phyloP scores from a whole-genome alignment of 1,284 basidiomycete genomes.

The Microstroma glucosiphilum region DNA sequence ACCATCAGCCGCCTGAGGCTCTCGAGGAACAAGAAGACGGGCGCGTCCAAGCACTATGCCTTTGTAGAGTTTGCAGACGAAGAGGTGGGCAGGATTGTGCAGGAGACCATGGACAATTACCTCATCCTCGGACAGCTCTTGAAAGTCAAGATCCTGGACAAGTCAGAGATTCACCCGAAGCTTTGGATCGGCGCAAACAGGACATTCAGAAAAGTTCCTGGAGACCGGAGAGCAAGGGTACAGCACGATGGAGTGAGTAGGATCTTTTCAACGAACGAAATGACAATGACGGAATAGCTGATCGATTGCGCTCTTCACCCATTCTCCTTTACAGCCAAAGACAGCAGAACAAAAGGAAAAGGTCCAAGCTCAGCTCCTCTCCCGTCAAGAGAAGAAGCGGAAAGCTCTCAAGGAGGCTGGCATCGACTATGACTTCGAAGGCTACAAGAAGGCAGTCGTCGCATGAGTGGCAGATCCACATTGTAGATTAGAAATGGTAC shows the following conservation, averaged over 20 bases:
- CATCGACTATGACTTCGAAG: slow-evolving; percentile 81
- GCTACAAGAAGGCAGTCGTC: slow-evolving; percentile 40
- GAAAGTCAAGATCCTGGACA: slow-evolving; percentile 68
- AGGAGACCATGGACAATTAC: slow-evolving; percentile 99
- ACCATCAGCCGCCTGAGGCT: slow-evolving; percentile 79
- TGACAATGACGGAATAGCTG: background rate
- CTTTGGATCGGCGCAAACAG: slow-evolving; percentile 95
- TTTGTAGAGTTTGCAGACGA: slow-evolving; percentile 90
- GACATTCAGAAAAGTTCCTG: slow-evolving; percentile 75
- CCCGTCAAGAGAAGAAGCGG: slow-evolving; percentile 71
- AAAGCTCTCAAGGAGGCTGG: slow-evolving; percentile 72
- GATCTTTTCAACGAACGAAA: slow-evolving; percentile 43
- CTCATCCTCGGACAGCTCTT: slow-evolving; percentile 88
- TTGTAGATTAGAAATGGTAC: no score
- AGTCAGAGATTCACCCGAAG: slow-evolving; percentile 81
- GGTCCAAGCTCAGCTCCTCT: slow-evolving; percentile 66
- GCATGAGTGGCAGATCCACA: background rate
- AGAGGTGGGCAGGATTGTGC: slow-evolving; percentile 86
- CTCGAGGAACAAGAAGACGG: slow-evolving; percentile 93
- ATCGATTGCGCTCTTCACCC: background rate
- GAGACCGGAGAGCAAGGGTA: slow-evolving; percentile 62
- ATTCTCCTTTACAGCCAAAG: slow-evolving; percentile 53
- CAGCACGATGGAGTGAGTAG: slow-evolving; percentile 61
- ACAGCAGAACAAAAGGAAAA: slow-evolving; percentile 66
- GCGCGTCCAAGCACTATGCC: slow-evolving; percentile 89